Conservation (phyloP, 23 red algal species). For the Gracilariopsis chorda region DNA sequence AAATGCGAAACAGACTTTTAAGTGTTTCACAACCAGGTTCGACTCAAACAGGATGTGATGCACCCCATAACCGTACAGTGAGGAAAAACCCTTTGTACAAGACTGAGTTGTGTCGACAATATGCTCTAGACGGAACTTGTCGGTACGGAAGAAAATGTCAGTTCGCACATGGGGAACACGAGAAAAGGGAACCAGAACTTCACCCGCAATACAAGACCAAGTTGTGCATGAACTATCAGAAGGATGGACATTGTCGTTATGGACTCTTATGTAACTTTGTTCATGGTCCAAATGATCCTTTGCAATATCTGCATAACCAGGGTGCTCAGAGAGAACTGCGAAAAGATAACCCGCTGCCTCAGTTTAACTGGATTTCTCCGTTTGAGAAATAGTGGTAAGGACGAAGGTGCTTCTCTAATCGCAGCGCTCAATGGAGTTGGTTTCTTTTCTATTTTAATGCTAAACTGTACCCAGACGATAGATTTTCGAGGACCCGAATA, state of each 20-base stretch:
- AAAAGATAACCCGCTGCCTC: neutral
- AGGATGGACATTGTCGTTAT: slow-evolving; percentile 72
- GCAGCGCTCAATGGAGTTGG: too few relatives aligned
- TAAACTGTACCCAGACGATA: too few relatives aligned
- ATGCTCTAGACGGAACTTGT: slow-evolving; percentile 45
- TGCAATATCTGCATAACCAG: neutral
- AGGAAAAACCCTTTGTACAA: slow-evolving; percentile 89
- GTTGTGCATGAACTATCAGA: slow-evolving; percentile 74
- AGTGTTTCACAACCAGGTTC: too few relatives aligned
- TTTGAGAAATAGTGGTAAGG: too few relatives aligned
- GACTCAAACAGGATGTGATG: too few relatives aligned
- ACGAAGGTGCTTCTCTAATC: too few relatives aligned
- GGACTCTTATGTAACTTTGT: slow-evolving; percentile 85
- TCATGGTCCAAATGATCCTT: slow-evolving; percentile 24
- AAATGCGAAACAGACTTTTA: too few relatives aligned
- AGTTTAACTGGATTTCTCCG: neutral
- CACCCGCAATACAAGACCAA: slow-evolving; percentile 95
- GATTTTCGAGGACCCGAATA: too few relatives aligned
- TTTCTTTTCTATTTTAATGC: too few relatives aligned
- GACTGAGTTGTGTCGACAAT: slow-evolving; percentile 88
- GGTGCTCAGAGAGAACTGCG: neutral
- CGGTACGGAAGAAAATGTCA: slow-evolving; percentile 81
- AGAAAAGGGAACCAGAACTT: slow-evolving; percentile 58
- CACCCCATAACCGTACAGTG: too few relatives aligned
- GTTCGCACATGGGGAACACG: slow-evolving; percentile 82